Conservation (phyloP, 176 grass and related monocot genomes). For the Rhynchospora pubera region DNA sequence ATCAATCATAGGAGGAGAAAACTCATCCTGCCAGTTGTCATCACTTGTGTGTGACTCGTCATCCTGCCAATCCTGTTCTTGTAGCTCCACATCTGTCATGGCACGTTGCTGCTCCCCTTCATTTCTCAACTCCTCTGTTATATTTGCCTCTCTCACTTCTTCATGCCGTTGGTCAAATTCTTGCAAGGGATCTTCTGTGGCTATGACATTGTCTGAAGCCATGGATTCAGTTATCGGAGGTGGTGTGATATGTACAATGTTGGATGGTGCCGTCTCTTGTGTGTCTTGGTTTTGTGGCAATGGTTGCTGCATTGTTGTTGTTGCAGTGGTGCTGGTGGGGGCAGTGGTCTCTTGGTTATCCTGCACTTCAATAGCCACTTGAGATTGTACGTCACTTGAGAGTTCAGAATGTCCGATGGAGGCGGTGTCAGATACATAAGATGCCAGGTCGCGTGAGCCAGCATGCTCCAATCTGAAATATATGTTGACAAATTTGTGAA, state of each 20-base stretch:
- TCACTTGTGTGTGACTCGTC: slow-evolving; percentile 61
- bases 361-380: slow-evolving; percentile 15
- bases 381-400: slow-evolving; percentile 38
- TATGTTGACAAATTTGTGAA: background rate
- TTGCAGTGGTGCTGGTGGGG: background rate
- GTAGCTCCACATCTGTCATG: slow-evolving; percentile 40
- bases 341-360: slow-evolving; percentile 25
- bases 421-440: slow-evolving; percentile 44
- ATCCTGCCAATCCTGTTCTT: slow-evolving; percentile 56
- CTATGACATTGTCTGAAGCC: background rate
- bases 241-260: background rate
- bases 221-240: background rate
- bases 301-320: background rate
- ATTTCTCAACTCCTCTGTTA: slow-evolving; percentile 38
- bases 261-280: background rate
- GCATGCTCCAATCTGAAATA: slow-evolving; percentile 64
- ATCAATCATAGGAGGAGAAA: slow-evolving; percentile 45
- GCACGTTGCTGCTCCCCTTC: slow-evolving; percentile 37
- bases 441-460: slow-evolving; percentile 34
- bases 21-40: slow-evolving; percentile 84
- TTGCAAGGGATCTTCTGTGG: slow-evolving; percentile 27
- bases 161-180: slow-evolving; percentile 48
- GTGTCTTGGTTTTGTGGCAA: background rate
- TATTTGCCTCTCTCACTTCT: slow-evolving; percentile 48
- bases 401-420: slow-evolving; percentile 26